A percentile compares a stretch with the other conserved stretches of the same genome.
Evolutionary conservation across 139 green algal species (phyloP).

Genomic region (Chara braunii): DNA sequence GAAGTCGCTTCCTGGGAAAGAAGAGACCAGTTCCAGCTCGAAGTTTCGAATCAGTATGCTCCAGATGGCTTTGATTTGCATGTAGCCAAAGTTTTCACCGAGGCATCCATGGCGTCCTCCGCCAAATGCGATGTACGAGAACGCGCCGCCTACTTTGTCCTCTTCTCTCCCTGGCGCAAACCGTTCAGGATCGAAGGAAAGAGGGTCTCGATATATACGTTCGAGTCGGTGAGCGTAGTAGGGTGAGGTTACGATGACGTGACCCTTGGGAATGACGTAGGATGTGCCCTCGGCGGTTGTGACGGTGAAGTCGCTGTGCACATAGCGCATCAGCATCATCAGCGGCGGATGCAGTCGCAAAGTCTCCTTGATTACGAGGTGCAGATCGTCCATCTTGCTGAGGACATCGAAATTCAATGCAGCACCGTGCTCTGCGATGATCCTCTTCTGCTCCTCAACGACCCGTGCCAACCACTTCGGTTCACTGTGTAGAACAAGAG

Average conservation of each 20-base stretch:
- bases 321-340: slow-evolving; percentile 87
- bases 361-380: slow-evolving; percentile 69
- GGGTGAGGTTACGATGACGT: slow-evolving; percentile 78
- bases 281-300: slow-evolving; percentile 64
- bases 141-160: slow-evolving; percentile 46
- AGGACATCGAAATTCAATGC: slow-evolving; percentile 74
- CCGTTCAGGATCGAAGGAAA: slow-evolving; percentile 76
- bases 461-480: slow-evolving; percentile 35
- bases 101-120: slow-evolving; percentile 93
- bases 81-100: slow-evolving; percentile 92
- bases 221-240: slow-evolving; percentile 70
- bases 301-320: slow-evolving; percentile 75
- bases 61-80: slow-evolving; percentile 97
- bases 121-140: slow-evolving; percentile 90
- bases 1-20: slow-evolving; percentile 79
- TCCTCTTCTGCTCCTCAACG: slow-evolving; percentile 41
- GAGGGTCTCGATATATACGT: slow-evolving; percentile 67
- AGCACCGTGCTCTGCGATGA: slow-evolving; percentile 61
- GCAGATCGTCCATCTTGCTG: slow-evolving; percentile 79
- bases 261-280: slow-evolving; percentile 77
- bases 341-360: slow-evolving; percentile 91
- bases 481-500: too few relatives aligned
- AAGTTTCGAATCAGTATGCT: slow-evolving; percentile 88
- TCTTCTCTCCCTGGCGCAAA: slow-evolving; percentile 62
- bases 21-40: slow-evolving; percentile 89